phyloP scores from a whole-genome alignment of 345 rosid genomes.

The Gossypium longicalyx region DNA sequence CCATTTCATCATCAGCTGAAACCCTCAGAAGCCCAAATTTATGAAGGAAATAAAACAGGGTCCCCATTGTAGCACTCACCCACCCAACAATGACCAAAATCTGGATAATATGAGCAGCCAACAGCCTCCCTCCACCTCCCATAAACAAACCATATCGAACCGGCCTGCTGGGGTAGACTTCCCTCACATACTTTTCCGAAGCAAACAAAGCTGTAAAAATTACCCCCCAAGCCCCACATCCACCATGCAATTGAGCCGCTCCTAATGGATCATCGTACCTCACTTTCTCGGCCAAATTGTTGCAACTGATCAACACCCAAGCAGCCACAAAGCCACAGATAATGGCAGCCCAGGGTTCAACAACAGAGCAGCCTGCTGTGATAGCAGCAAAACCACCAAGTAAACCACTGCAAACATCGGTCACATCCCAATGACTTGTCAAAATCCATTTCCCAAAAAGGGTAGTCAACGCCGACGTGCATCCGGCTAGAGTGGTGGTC shows the following conservation, averaged over 20 bases:
- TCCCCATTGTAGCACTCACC: conserved; percentile 87
- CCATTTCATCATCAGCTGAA: conserved; percentile 66
- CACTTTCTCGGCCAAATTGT: conserved; percentile 55
- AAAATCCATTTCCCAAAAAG: conserved; percentile 68
- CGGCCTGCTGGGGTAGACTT: conserved; percentile 42
- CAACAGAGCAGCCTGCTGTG: conserved; percentile 77
- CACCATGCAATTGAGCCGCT: conserved; percentile 91
- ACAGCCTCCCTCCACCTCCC: conserved; percentile 84
- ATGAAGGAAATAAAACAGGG: conserved; percentile 54
- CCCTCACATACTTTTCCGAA: conserved; percentile 39
- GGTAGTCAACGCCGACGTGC: conserved; percentile 77
- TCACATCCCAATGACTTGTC: conserved; percentile 84
- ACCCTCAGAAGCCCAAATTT: conserved; percentile 56
- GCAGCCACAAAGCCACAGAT: conserved; percentile 80
- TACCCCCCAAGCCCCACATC: conserved; percentile 87
- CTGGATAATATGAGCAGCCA: conserved; percentile 72
- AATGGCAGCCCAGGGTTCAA: conserved; percentile 91
- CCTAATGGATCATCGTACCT: conserved; percentile 71
- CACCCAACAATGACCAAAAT: conserved; percentile 62
- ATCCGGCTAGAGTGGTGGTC: conserved; percentile 87
- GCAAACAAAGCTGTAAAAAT: conserved; percentile 80
- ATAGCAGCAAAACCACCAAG: conserved; percentile 95
- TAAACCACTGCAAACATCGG: conserved; percentile 82
- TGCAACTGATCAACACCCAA: conserved; percentile 60
- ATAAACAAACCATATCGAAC: conserved; percentile 61